Conservation (phyloP, 2,329 filamentous ascomycete species). For the Phialophora chinensis region DNA sequence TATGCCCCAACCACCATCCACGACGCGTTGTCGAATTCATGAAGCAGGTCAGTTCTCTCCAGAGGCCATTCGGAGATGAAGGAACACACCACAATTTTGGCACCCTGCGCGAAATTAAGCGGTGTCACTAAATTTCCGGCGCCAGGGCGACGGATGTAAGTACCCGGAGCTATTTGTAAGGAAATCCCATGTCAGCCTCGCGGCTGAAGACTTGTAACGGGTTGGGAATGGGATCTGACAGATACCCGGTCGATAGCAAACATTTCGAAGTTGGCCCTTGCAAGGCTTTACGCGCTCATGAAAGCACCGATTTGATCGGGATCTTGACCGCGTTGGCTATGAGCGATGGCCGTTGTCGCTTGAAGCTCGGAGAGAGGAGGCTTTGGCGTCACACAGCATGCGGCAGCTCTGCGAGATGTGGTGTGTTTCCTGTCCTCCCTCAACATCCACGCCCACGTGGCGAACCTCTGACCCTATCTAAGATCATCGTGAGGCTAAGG, state of each 20-base stretch:
- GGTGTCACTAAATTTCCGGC: constrained; percentile 29
- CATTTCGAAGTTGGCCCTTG: constrained; percentile 4
- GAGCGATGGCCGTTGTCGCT: background rate
- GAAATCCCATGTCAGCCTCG: constrained; percentile 5
- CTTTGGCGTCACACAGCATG: constrained; percentile 9
- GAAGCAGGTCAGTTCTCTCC: background rate
- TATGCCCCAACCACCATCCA: background rate
- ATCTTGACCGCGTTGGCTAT: background rate
- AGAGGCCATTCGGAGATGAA: background rate
- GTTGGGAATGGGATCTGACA: constrained; percentile 12
- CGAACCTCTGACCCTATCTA: background rate
- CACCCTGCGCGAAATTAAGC: background rate
- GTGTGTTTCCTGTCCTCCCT: constrained; percentile 22
- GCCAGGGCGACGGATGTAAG: constrained; percentile 23
- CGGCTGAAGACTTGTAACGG: constrained; percentile 1
- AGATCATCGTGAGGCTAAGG: constrained; percentile 4
- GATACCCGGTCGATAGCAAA: constrained; percentile 23
- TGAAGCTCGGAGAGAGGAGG: background rate
- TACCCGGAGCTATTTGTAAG: constrained; percentile 34
- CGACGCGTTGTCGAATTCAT: background rate
- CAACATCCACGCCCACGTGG: constrained; percentile 23
- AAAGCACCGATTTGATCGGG: background rate
- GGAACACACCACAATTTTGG: background rate
- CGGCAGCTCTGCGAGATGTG: constrained; percentile 16
- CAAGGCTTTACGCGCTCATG: background rate